Evolutionary conservation across 257 asterid species (phyloP).

Genomic region (Fraxinus anomala): DNA sequence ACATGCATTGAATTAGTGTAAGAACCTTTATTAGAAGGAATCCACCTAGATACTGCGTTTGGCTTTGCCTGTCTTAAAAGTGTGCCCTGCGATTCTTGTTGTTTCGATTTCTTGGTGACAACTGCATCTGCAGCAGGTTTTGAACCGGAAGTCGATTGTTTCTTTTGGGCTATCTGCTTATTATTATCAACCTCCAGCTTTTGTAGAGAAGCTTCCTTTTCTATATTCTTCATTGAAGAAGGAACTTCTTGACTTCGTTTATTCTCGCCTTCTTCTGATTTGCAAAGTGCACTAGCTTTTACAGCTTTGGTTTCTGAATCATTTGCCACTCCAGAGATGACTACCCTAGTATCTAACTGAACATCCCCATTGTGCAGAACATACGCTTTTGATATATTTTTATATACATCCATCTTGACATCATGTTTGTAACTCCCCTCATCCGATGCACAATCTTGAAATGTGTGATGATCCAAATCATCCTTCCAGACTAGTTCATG

Average conservation of each 20-base stretch:
- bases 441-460: slow-evolving; percentile 81
- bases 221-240: slow-evolving; percentile 36
- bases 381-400: slow-evolving; percentile 5
- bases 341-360: slow-evolving; percentile 27
- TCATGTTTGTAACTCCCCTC: slow-evolving; percentile 52
- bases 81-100: slow-evolving; percentile 52
- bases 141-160: slow-evolving; percentile 43
- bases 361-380: slow-evolving; percentile 33
- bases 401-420: slow-evolving; percentile 28
- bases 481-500: slow-evolving; percentile 53
- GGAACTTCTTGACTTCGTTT: slow-evolving; percentile 44
- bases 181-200: slow-evolving; percentile 48
- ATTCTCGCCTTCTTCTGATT: slow-evolving; percentile 48
- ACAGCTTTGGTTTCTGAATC: slow-evolving; percentile 31
- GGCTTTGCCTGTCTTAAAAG: slow-evolving; percentile 67
- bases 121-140: slow-evolving; percentile 55
- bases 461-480: slow-evolving; percentile 65
- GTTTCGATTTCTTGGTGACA: slow-evolving; percentile 58
- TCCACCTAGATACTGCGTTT: slow-evolving; percentile 86
- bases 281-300: slow-evolving; percentile 27
- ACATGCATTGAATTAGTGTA: slow-evolving; percentile 92
- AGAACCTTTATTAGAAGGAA: slow-evolving; percentile 90
- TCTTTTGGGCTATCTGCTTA: slow-evolving; percentile 40
- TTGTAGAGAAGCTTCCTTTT: slow-evolving; percentile 53
- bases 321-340: too few relatives aligned